A percentile compares a stretch with the other conserved stretches of the same genome.
Evolutionary conservation across 768 basidiomycete species (phyloP).

Genomic region (Mrakia frigida): DNA sequence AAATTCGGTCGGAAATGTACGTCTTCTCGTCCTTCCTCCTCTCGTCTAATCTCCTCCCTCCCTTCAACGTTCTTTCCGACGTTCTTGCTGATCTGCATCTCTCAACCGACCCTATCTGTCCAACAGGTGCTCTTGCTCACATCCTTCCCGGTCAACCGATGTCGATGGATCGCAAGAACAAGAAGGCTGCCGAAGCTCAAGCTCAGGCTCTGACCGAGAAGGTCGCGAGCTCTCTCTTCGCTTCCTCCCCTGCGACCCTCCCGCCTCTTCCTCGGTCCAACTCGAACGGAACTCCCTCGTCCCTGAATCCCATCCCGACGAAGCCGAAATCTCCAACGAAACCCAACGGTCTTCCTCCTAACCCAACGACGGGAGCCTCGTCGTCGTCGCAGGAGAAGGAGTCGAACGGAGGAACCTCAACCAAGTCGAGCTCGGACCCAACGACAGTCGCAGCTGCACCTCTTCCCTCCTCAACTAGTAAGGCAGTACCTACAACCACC

Average conservation of each 20-base stretch:
- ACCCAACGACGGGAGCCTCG: background rate
- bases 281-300: background rate
- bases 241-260: background rate
- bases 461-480: background rate
- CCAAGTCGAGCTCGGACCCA: background rate
- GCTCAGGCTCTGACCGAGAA: background rate
- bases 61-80: background rate
- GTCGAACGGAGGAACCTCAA: background rate
- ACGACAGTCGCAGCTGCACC: background rate
- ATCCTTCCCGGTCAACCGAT: conserved; percentile 88
- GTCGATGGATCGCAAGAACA: conserved; percentile 96
- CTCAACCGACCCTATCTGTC: too few relatives aligned
- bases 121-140: conserved; percentile 83
- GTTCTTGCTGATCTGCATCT: background rate
- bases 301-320: background rate
- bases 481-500: background rate
- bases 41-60: background rate
- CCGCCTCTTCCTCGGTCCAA: background rate
- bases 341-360: conserved; percentile 1
- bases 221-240: background rate
- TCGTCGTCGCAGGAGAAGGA: background rate
- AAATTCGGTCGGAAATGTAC: conserved; percentile 58
- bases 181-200: conserved; percentile 42
- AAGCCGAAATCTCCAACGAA: background rate
- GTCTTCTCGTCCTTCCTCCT: conserved; percentile 23